Conservation (phyloP, 352 stramenopile species). For the Halophytophthora batemanensis region DNA sequence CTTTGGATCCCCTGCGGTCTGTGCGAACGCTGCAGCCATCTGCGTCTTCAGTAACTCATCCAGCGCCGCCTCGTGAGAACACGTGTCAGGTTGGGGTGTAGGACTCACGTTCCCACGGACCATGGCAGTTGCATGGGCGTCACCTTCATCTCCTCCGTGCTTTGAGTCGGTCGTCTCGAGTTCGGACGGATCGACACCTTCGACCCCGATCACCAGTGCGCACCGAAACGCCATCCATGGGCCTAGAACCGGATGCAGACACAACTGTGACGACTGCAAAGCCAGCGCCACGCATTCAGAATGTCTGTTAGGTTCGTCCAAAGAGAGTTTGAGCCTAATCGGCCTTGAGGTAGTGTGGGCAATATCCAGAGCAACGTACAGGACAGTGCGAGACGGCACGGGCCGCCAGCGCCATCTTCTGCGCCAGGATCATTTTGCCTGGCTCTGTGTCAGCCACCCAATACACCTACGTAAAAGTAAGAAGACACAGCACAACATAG, state of each 20-base stretch:
- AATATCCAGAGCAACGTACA: slow-evolving; percentile 12
- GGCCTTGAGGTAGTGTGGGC: not conserved
- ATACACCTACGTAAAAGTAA: slow-evolving; percentile 35
- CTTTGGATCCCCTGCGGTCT: slow-evolving; percentile 26
- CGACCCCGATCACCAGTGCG: slow-evolving; percentile 47
- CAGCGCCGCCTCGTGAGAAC: slow-evolving; percentile 36
- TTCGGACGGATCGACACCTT: slow-evolving; percentile 18
- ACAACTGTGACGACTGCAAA: slow-evolving; percentile 54
- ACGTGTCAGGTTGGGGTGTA: slow-evolving; percentile 25
- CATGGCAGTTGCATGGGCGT: slow-evolving; percentile 5
- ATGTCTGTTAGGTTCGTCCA: not conserved
- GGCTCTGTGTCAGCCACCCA: slow-evolving; percentile 64
- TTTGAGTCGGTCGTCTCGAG: no score
- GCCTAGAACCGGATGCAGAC: slow-evolving; percentile 55
- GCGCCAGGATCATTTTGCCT: slow-evolving; percentile 72
- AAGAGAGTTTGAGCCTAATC: not conserved
- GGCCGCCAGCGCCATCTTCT: slow-evolving; percentile 62
- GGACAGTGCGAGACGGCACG: slow-evolving; percentile 41
- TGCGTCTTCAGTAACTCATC: slow-evolving; percentile 35
- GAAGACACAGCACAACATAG: not conserved
- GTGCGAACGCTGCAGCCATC: slow-evolving; percentile 45
- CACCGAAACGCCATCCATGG: slow-evolving; percentile 72
- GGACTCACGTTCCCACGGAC: slow-evolving; percentile 8
- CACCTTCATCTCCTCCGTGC: slow-evolving; percentile 1
- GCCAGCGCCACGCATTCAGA: not conserved